These are phyloP conservation scores for Allium sativum DNA, from an alignment of 106 monocot species.

Conservation along the genomic window DNA sequence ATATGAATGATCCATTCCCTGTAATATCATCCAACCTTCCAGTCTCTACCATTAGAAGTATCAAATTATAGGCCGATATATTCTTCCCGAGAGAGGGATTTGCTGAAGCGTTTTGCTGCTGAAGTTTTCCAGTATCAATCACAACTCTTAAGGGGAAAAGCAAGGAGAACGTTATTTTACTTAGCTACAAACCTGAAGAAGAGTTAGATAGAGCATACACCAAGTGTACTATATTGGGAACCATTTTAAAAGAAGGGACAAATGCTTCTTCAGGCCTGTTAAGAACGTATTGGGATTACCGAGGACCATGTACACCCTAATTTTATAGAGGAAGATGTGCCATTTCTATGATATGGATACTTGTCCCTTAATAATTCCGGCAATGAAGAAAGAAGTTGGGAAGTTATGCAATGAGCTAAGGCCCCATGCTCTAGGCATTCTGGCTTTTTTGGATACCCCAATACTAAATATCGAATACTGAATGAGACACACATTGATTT, in stretches of 20 bases:
- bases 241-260: constrained; percentile 38
- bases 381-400: constrained; percentile 57
- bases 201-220: constrained; percentile 78
- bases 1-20: constrained; percentile 74
- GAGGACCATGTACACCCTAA: constrained; percentile 68
- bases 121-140: constrained; percentile 58
- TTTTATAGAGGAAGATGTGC: constrained; percentile 72
- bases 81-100: constrained; percentile 71
- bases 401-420: constrained; percentile 54
- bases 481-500: no score
- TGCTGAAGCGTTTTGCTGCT: constrained; percentile 41
- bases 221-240: constrained; percentile 53
- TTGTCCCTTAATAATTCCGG: constrained; percentile 47
- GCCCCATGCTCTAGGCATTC: constrained; percentile 57
- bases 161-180: constrained; percentile 50
- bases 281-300: constrained; percentile 61
- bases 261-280: constrained; percentile 26
- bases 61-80: constrained; percentile 42
- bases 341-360: constrained; percentile 70
- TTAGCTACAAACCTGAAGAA: constrained; percentile 71
- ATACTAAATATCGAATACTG: no score
- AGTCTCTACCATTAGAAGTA: constrained; percentile 35
- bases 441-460: constrained; percentile 38
- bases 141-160: constrained; percentile 58
- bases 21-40: constrained; percentile 49